phyloP scores from a whole-genome alignment of 805 yeast species.

The Ogataea ganodermae region DNA sequence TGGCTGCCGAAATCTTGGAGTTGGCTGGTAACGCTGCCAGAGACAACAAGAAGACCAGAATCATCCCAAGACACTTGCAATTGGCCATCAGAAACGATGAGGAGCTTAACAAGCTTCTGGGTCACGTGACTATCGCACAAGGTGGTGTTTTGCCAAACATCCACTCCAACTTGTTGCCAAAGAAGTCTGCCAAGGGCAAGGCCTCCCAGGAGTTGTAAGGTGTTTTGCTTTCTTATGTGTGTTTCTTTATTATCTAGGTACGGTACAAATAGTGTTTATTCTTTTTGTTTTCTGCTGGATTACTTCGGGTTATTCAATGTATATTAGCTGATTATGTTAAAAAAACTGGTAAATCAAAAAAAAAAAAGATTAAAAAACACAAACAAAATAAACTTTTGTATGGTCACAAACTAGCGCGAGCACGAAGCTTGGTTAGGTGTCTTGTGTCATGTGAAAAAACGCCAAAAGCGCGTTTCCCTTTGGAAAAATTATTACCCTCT shows the following conservation, averaged over 20 bases:
- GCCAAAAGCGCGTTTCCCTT: not conserved
- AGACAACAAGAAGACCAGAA: conserved; percentile 98
- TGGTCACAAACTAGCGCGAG: conserved; percentile 3
- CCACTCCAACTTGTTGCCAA: conserved; percentile 83
- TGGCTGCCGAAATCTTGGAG: conserved; percentile 97
- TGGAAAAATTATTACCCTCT: not conserved
- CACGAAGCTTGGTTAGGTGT: not conserved
- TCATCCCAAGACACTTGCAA: conserved; percentile 97
- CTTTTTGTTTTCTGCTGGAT: conserved; percentile 18
- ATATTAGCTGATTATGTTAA: conserved; percentile 24
- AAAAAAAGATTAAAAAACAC: not conserved
- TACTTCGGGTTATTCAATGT: conserved; percentile 24
- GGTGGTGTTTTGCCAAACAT: conserved; percentile 99
- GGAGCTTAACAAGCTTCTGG: conserved; percentile 90
- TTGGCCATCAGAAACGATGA: conserved; percentile 99
- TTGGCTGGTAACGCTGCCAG: conserved; percentile 99
- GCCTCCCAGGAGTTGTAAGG: conserved; percentile 60
- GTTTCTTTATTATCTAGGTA: conserved; percentile 12
- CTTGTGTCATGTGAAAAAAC: not conserved
- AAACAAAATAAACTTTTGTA: not conserved
- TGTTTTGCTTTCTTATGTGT: conserved; percentile 11
- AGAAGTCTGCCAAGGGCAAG: conserved; percentile 54
- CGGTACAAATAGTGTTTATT: conserved; percentile 15
- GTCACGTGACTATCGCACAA: conserved; percentile 94
- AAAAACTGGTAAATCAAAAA: conserved; percentile 1